Conservation (phyloP, 805 yeast species). For the Metschnikowia kunwiensis region DNA sequence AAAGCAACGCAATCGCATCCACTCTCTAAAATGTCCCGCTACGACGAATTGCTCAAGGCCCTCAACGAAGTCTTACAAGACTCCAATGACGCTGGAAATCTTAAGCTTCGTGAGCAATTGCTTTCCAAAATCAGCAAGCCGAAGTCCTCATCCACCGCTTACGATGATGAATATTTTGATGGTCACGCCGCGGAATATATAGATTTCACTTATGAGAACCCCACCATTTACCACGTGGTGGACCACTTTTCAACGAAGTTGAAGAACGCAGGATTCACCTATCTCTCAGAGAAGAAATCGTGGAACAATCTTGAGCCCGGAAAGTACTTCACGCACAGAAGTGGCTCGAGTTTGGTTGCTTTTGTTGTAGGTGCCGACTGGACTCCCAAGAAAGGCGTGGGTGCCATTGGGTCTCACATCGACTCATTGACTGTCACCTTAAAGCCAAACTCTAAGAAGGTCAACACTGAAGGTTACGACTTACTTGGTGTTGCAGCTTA, state of each 20-base stretch:
- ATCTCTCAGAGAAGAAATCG: conserved; percentile 58
- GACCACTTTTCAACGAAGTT: conserved; percentile 47
- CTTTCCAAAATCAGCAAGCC: conserved; percentile 9
- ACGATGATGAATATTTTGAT: conserved; percentile 22
- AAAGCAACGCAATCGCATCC: no score
- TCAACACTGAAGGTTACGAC: conserved; percentile 68
- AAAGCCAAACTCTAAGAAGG: conserved; percentile 68
- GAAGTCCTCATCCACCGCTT: conserved; percentile 5
- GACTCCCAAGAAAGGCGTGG: conserved; percentile 63
- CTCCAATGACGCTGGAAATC: conserved; percentile 6
- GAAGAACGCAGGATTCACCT: conserved; percentile 58
- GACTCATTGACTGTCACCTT: conserved; percentile 68
- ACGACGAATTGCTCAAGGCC: conserved; percentile 16
- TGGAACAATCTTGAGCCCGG: conserved; percentile 52
- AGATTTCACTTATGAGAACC: conserved; percentile 67
- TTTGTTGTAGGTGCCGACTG: conserved; percentile 67
- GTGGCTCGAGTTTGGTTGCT: conserved; percentile 66
- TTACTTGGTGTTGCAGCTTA: conserved; percentile 82
- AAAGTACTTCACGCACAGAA: conserved; percentile 64
- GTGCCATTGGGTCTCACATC: conserved; percentile 69
- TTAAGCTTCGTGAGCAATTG: conserved; percentile 11
- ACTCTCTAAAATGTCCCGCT: conserved; percentile 9
- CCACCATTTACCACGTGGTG: conserved; percentile 75
- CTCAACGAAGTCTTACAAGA: conserved; percentile 12
- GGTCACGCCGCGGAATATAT: conserved; percentile 50